Conservation (phyloP, 306 rosid species). For the Chamaecrista fasciculata region DNA sequence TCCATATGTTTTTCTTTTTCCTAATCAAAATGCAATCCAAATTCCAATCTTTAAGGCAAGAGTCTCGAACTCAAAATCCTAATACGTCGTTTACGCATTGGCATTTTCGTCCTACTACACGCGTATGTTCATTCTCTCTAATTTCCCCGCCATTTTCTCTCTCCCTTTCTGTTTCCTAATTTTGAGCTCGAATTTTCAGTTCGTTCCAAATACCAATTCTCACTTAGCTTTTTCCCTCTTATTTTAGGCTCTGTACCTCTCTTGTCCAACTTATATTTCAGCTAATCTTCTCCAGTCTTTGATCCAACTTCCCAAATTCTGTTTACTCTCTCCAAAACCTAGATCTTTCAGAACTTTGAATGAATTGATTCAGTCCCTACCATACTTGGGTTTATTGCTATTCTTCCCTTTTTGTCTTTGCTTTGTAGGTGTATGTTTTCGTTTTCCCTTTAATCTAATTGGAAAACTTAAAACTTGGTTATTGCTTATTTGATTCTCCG, state of each 20-base stretch:
- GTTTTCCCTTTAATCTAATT: slow-evolving; percentile 4
- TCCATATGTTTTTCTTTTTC: too few relatives aligned
- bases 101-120: neutral
- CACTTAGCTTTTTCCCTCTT: neutral
- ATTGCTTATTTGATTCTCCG: slow-evolving; percentile 1
- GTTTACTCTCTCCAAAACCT: neutral
- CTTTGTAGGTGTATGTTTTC: slow-evolving; percentile 24
- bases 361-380: neutral
- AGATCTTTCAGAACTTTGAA: neutral
- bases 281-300: neutral
- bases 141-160: neutral
- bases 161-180: slow-evolving; percentile 1
- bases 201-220: neutral
- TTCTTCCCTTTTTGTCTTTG: neutral
- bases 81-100: neutral
- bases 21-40: neutral
- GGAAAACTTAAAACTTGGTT: slow-evolving; percentile 12
- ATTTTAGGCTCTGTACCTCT: neutral
- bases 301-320: neutral
- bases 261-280: neutral
- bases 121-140: neutral
- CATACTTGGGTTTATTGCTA: neutral
- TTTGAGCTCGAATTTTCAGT: slow-evolving; percentile 19
- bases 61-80: neutral
- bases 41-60: neutral